phyloP scores from a whole-genome alignment of 495 filamentous ascomycete genomes.

The Talaromyces nanjingensis region DNA sequence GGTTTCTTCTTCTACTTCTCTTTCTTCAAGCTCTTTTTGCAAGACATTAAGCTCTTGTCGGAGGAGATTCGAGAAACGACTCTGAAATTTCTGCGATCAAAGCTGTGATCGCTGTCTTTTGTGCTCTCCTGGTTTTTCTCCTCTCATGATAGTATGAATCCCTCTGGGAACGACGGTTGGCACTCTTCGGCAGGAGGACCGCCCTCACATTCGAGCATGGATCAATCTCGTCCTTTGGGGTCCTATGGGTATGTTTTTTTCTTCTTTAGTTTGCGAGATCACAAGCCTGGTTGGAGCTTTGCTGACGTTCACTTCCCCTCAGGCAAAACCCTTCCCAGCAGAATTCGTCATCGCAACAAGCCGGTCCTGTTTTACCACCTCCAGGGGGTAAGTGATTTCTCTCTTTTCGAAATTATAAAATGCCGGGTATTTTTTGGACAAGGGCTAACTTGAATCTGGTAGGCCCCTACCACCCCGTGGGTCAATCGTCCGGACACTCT shows the following conservation, averaged over 20 bases:
- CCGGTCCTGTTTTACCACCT: slow-evolving; percentile 42
- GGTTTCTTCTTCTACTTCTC: not conserved
- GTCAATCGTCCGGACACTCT: slow-evolving; percentile 41
- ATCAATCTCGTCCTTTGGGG: slow-evolving; percentile 38
- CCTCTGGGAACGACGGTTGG: slow-evolving; percentile 41
- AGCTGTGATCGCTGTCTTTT: not conserved
- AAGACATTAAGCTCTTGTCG: not conserved
- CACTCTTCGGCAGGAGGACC: slow-evolving; percentile 36
- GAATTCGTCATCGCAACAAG: slow-evolving; percentile 39
- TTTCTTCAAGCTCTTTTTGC: not conserved
- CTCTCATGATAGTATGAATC: slow-evolving; percentile 27
- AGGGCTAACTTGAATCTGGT: slow-evolving; percentile 19
- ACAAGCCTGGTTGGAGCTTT: not conserved
- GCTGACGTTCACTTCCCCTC: slow-evolving; percentile 7
- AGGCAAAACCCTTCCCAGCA: slow-evolving; percentile 44
- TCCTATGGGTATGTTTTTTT: slow-evolving; percentile 33
- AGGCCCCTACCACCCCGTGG: slow-evolving; percentile 36
- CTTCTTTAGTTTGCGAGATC: not conserved
- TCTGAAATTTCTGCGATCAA: too few species aligned
- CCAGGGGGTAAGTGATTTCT: slow-evolving; percentile 36
- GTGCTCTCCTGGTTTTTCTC: not conserved
- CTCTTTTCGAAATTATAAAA: not conserved
- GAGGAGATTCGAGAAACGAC: not conserved
- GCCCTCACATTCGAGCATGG: slow-evolving; percentile 39
- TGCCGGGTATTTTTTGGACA: not conserved